phyloP scores from a whole-genome alignment of 257 asterid genomes.

The Lavandula angustifolia region DNA sequence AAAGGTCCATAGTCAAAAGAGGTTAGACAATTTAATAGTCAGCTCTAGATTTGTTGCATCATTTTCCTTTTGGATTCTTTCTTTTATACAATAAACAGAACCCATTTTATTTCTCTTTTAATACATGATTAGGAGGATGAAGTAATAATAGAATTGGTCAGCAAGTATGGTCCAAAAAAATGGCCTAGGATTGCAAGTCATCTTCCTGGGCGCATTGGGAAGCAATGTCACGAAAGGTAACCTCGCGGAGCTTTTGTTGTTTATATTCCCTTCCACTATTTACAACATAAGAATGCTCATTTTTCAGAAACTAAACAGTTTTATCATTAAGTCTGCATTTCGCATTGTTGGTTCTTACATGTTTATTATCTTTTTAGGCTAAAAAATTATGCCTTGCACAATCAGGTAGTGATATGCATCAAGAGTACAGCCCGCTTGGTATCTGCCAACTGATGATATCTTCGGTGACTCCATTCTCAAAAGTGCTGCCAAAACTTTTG shows the following conservation, averaged over 20 bases:
- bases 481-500: constrained; percentile 81
- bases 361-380: too few relatives aligned
- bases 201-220: constrained; percentile 98
- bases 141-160: constrained; percentile 70
- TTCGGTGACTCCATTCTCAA: constrained; percentile 75
- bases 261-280: constrained; percentile 18
- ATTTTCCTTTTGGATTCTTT: constrained; percentile 11
- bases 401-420: constrained; percentile 73
- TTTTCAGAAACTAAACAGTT: background rate
- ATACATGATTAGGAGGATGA: constrained; percentile 79
- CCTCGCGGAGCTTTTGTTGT: constrained; percentile 26
- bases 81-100: constrained; percentile 1
- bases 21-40: constrained; percentile 49
- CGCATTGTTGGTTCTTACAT: background rate
- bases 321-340: background rate
- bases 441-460: constrained; percentile 85
- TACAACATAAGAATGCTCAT: background rate
- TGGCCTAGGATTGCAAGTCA: constrained; percentile 96
- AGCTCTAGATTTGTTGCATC: constrained; percentile 18
- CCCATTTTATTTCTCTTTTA: constrained; percentile 28
- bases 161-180: constrained; percentile 87
- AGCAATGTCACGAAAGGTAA: constrained; percentile 97
- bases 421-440: constrained; percentile 92
- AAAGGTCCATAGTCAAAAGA: constrained; percentile 99
- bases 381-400: constrained; percentile 25